Evolutionary conservation across 2,329 filamentous ascomycete genomes (phyloP).

Genomic region (Pezicula radicicola): DNA sequence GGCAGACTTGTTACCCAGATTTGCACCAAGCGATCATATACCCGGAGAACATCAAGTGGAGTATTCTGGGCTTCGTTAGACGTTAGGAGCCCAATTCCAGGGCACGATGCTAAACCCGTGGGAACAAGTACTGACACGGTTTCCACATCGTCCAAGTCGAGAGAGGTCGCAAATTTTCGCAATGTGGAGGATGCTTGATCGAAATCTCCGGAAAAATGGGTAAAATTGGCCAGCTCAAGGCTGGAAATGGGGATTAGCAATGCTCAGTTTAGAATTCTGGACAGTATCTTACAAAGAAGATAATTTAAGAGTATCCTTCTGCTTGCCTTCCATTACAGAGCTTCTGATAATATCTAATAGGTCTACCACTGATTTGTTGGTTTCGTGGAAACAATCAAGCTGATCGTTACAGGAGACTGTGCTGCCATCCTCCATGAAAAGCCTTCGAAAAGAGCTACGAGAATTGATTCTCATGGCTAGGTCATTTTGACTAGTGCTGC

Average conservation of each 20-base stretch:
- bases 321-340: conserved; percentile 10
- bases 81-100: conserved; percentile 6
- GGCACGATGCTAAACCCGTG: conserved; percentile 14
- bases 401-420: too few relatives aligned
- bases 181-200: conserved; percentile 17
- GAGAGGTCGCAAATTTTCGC: conserved; percentile 6
- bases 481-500: not conserved
- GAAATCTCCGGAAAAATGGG: conserved; percentile 19
- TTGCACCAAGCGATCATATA: conserved; percentile 26
- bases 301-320: conserved; percentile 10
- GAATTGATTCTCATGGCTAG: not conserved
- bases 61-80: not conserved
- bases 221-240: conserved; percentile 17
- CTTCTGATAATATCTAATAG: conserved; percentile 7
- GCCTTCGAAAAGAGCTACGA: too few relatives aligned
- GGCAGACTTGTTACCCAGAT: conserved; percentile 27
- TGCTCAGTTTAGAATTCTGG: too few relatives aligned
- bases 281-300: conserved; percentile 12
- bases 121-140: conserved; percentile 8
- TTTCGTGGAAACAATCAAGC: not conserved
- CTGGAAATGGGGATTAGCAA: conserved; percentile 4
- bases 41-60: conserved; percentile 14
- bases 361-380: conserved; percentile 5
- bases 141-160: not conserved
- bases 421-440: too few relatives aligned